Evolutionary conservation across 106 monocot species (phyloP).

Genomic region (Dioscorea dumetorum): DNA sequence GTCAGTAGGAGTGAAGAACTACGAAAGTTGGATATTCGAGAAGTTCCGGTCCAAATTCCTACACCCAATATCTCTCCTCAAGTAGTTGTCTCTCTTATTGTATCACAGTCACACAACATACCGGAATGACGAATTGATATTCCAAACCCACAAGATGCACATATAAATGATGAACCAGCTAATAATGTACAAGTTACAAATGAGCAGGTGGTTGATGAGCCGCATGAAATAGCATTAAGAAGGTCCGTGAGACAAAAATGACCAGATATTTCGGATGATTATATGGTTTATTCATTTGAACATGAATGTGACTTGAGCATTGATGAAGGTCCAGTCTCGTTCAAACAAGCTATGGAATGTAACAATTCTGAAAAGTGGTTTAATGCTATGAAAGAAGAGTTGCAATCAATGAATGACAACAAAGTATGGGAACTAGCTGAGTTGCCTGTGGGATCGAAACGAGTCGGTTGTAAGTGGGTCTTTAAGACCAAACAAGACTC

Average conservation of each 20-base stretch:
- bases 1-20: no score
- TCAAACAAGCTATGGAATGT: background rate
- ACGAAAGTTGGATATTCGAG: no score
- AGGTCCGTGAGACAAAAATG: background rate
- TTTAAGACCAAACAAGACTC: constrained; percentile 2
- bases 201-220: background rate
- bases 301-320: background rate
- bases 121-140: no score
- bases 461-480: constrained; percentile 2
- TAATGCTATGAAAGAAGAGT: background rate
- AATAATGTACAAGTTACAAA: background rate
- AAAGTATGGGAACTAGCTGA: background rate
- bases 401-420: background rate
- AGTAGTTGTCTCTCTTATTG: no score
- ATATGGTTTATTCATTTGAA: constrained; percentile 2
- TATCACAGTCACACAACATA: no score
- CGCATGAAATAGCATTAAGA: background rate
- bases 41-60: no score
- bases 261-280: background rate
- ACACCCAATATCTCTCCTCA: no score
- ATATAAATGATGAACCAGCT: background rate
- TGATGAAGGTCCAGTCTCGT: background rate
- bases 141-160: no score
- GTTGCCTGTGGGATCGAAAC: background rate
- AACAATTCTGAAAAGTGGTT: background rate